Conservation (phyloP, 805 yeast genomes). For the Ogataea nakhonphanomensis region DNA sequence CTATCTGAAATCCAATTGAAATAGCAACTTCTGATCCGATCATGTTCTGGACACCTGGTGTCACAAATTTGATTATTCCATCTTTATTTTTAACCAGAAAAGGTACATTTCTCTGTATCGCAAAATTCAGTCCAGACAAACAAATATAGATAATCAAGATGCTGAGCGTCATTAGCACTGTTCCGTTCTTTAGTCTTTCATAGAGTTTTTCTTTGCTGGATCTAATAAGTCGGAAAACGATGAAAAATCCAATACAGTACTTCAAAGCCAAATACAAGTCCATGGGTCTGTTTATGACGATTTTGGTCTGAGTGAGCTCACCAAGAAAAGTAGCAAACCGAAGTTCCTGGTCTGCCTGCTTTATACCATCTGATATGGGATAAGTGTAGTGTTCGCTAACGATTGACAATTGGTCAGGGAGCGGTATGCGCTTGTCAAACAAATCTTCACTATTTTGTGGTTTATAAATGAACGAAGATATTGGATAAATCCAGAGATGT, state of each 20-base stretch:
- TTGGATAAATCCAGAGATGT: conserved; percentile 62
- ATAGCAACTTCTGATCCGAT: conserved; percentile 65
- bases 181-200: conserved; percentile 18
- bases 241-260: conserved; percentile 46
- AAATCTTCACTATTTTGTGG: conserved; percentile 34
- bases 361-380: conserved; percentile 24
- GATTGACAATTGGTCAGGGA: conserved; percentile 16
- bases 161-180: conserved; percentile 28
- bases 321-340: conserved; percentile 55
- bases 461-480: conserved; percentile 14
- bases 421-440: conserved; percentile 15
- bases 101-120: conserved; percentile 58
- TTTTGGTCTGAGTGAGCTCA: conserved; percentile 39
- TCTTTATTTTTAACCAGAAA: conserved; percentile 52
- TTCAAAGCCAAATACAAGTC: conserved; percentile 40
- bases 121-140: conserved; percentile 63
- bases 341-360: conserved; percentile 35
- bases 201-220: conserved; percentile 38
- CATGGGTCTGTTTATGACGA: conserved; percentile 42
- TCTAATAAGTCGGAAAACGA: conserved; percentile 44
- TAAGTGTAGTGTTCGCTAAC: conserved; percentile 28
- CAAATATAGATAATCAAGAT: conserved; percentile 41
- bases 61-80: conserved; percentile 44
- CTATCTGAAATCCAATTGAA: conserved; percentile 47
- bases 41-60: conserved; percentile 67